Conservation (phyloP, 345 rosid genomes). For the Sapria himalayana region DNA sequence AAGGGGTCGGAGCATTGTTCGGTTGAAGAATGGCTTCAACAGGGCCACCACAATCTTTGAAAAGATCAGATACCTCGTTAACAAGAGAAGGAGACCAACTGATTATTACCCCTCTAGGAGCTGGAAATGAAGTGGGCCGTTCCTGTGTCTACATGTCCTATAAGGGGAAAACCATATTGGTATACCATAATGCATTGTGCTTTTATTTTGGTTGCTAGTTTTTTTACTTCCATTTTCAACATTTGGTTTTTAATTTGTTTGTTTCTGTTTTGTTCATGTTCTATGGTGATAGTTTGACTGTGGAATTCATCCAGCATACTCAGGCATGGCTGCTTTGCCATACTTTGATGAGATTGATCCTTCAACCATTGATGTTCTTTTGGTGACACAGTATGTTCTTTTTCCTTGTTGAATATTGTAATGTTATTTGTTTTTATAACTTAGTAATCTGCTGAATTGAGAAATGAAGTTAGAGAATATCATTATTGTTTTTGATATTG, state of each 20-base stretch:
- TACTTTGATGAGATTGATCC: conserved; percentile 96
- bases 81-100: conserved; percentile 61
- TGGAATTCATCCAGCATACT: conserved; percentile 79
- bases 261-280: not conserved
- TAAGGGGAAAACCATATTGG: conserved; percentile 61
- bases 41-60: conserved; percentile 26
- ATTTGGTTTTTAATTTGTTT: not conserved
- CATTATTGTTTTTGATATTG: too few species aligned
- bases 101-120: conserved; percentile 63
- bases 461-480: too few species aligned
- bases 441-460: not conserved
- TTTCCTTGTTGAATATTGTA: not conserved
- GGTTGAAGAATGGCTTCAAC: conserved; percentile 25
- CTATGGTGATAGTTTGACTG: conserved; percentile 51
- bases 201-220: not conserved
- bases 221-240: too few species aligned
- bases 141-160: conserved; percentile 84
- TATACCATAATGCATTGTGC: conserved; percentile 4
- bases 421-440: not conserved
- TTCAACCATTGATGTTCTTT: conserved; percentile 63
- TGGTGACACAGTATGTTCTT: conserved; percentile 59
- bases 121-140: conserved; percentile 87
- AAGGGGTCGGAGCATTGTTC: not conserved
- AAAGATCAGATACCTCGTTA: conserved; percentile 41
- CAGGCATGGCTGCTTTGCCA: conserved; percentile 86